Base-by-base conservation (phyloP, 2,329 filamentous ascomycete genomes). In the Colletotrichum lupini region DNA sequence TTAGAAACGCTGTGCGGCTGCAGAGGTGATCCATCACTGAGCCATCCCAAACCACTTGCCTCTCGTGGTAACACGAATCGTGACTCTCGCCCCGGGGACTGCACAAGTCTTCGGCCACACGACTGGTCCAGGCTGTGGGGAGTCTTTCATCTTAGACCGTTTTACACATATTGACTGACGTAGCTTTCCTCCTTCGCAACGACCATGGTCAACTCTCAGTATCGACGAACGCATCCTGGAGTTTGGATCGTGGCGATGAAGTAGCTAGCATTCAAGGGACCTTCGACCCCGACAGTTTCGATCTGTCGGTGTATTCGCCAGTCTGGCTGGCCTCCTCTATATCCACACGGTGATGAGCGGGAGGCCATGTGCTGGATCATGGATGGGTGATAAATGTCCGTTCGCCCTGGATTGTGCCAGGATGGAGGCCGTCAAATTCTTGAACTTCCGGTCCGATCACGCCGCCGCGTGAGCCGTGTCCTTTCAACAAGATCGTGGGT, bases 141-240 rank as follows among this genome's bases (percentile, higher is more conserved):
- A 42, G 30, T 16, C 12, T 7, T 70, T 59, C 57, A 24, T 35
- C 37, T 42, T 63, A 35, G 35, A 14, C 30, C 57, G 37, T 72
- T 72, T 68, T 58, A 49, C 24, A 53, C 65, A 63, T 11, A 59
- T 72, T 68, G 32, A 30, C 37, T 72, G 37, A 66, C 58, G 52
- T 58, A 42, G 58, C 57, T 52, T 12, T 30, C 42, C 42, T 11
- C 16, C 19, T 46, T 57, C 28, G 42, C 53, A 42, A 26, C 28
- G 22, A 52, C 26, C 24, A 19, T 26, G 32, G 56, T 30, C 42
- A 19, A 37, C 14, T 49, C 46, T 61, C 46, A 42, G 5, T 5
- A 8, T 56, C 22, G 46, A 28, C 35, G 63, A 30, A 28, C 28
- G 46, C 19, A 22, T 28, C 9, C 56, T 53, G n/a, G 22, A 14